Conservation (phyloP, 1,284 basidiomycete species). For the Sanghuangporus sanghuang region DNA sequence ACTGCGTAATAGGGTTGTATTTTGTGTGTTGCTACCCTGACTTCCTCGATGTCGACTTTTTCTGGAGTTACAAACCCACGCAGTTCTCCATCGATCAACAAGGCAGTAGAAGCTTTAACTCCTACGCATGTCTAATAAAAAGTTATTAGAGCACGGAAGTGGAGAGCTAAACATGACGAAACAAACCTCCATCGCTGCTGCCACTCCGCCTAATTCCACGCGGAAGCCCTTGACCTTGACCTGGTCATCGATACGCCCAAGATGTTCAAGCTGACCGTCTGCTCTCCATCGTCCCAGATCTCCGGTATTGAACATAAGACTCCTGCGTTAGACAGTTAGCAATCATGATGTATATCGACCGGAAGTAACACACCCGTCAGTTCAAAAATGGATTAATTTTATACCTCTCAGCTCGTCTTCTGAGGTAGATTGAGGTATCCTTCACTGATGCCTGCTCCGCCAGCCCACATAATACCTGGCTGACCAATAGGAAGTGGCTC, state of each 20-base stretch:
- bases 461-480: conserved; percentile 55
- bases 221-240: conserved; percentile 58
- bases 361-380: conserved; percentile 37
- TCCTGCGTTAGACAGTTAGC: conserved; percentile 26
- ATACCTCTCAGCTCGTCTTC: conserved; percentile 49
- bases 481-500: conserved; percentile 47
- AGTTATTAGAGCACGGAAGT: conserved; percentile 7
- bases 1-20: conserved; percentile 58
- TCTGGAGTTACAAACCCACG: conserved; percentile 52
- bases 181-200: conserved; percentile 50
- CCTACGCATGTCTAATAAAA: conserved; percentile 34
- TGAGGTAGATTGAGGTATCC: conserved; percentile 52
- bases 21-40: conserved; percentile 39
- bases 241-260: conserved; percentile 53
- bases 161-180: not conserved
- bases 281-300: conserved; percentile 51
- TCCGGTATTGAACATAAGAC: conserved; percentile 56
- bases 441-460: conserved; percentile 46
- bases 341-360: not conserved
- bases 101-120: conserved; percentile 43
- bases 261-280: conserved; percentile 48
- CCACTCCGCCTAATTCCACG: conserved; percentile 56
- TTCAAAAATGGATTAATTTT: conserved; percentile 43
- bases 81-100: conserved; percentile 46
- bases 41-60: conserved; percentile 33